Conservation (phyloP, 1,284 basidiomycete genomes). For the Melampsora occidentalis region DNA sequence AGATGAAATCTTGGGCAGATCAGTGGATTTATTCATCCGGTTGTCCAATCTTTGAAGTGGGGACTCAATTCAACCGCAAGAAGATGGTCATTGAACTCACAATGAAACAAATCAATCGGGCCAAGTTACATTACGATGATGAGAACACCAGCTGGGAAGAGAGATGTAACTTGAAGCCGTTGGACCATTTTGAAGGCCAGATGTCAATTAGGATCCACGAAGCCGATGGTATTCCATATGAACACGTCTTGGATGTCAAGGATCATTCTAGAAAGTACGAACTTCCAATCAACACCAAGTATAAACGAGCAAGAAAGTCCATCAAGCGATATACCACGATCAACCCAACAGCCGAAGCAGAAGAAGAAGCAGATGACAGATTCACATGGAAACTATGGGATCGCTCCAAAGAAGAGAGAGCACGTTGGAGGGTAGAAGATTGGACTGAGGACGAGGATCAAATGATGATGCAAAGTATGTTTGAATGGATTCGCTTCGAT, state of each 20-base stretch:
- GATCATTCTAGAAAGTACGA: conserved; percentile 84
- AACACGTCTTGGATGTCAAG: conserved; percentile 92
- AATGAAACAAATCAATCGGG: conserved; percentile 82
- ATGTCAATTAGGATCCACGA: conserved; percentile 99
- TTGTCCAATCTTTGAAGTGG: conserved; percentile 84
- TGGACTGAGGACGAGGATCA: conserved; percentile 97
- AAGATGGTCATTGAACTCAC: conserved; percentile 96
- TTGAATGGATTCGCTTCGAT: conserved; percentile 99
- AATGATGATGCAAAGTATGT: conserved; percentile 86
- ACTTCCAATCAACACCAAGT: conserved; percentile 99
- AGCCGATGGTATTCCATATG: conserved; percentile 97
- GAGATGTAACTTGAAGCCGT: conserved; percentile 67
- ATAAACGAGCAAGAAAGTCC: conserved; percentile 90
- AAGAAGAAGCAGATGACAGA: conserved; percentile 84
- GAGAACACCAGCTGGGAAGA: conserved; percentile 67
- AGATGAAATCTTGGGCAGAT: conserved; percentile 78
- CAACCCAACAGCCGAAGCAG: conserved; percentile 84
- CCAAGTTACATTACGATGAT: conserved; percentile 60
- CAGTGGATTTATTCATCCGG: conserved; percentile 99
- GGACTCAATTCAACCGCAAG: conserved; percentile 91
- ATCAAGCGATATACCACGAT: conserved; percentile 89
- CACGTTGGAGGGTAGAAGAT: conserved; percentile 92
- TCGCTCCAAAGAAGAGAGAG: conserved; percentile 76
- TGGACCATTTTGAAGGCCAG: conserved; percentile 86
- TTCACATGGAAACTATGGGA: conserved; percentile 98